Evolutionary conservation across 495 filamentous ascomycete species (phyloP), one percentile per base, ranked within the genome.

Genomic region (Penicillium pancosmium): DNA sequence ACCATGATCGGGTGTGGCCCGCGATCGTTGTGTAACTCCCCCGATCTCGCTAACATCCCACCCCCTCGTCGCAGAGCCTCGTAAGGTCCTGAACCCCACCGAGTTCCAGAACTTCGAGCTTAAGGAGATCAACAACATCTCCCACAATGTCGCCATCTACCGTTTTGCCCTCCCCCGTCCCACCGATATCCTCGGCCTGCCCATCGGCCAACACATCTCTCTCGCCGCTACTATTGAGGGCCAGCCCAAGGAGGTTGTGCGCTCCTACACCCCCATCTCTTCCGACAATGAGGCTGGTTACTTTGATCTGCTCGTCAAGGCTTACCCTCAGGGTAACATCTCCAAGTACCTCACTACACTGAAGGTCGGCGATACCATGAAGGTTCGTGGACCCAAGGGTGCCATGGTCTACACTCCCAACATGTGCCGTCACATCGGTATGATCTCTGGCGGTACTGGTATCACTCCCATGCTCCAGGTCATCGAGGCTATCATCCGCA

Each of bases 381-480:
- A 89, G 70, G 89, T 96, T 56, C 84, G 82, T 63, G 94, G 94
- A 13, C 94, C 94, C 66, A 97, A 97, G 82, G 94, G 94, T 64
- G 92, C 93, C 59, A 96, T 98, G 82, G 90, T 95, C 47, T 98
- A 98, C 74, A 88, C 86, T 9, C 93, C 93, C 55, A 96, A 96
- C 80, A 90, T 98, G 87, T 90, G 92, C 56, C 84, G 91, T 50
- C 88, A 88, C 70, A 93, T 98, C 55, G 94, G 94, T 65, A 98
- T 98, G 94, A 91, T 98, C 68, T 91, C 94, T 57, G 94, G 94
- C 72, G 94, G 94, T 52, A 98, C 94, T 13, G 94, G 94, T 65
- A 97, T 98, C 75, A 98, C 93, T 25, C 93, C 93, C 40, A 98
- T 98, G 93, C 81, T 97, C 59, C 93, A 98, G 81, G 86, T 98